Conservation (phyloP, 2,329 filamentous ascomycete genomes). For the Sporothrix dimorphospora region DNA sequence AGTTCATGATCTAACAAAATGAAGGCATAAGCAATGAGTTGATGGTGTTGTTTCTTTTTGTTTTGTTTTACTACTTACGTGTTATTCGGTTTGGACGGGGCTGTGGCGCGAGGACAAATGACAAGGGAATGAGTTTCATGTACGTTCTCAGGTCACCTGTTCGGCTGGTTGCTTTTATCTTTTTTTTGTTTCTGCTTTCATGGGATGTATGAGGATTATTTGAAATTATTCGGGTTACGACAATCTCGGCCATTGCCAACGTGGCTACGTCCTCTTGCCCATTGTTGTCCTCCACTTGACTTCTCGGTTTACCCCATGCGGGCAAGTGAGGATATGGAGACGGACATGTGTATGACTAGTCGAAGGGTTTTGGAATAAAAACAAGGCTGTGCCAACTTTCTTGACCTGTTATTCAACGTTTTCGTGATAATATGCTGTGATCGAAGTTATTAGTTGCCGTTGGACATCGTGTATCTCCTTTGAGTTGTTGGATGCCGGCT, state of each 20-base stretch:
- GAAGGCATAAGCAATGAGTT: slow-evolving; percentile 26
- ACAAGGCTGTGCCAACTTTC: slow-evolving; percentile 5
- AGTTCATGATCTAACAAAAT: neutral
- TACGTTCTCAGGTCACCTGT: slow-evolving; percentile 31
- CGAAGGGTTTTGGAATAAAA: slow-evolving; percentile 10
- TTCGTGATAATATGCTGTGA: too few species aligned
- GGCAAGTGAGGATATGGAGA: neutral
- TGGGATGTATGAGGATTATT: slow-evolving; percentile 32
- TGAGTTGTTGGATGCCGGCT: too few species aligned
- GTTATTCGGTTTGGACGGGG: slow-evolving; percentile 32
- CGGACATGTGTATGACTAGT: slow-evolving; percentile 27
- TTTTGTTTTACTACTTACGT: slow-evolving; percentile 30
- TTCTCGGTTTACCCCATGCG: neutral
- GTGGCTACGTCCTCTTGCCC: slow-evolving; percentile 9
- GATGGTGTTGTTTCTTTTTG: slow-evolving; percentile 17
- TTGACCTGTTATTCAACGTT: neutral
- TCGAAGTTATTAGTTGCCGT: neutral
- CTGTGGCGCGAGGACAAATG: slow-evolving; percentile 34
- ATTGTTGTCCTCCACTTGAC: neutral
- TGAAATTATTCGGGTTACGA: slow-evolving; percentile 32
- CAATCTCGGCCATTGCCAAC: slow-evolving; percentile 22
- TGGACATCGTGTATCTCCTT: too few species aligned
- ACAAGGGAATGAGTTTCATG: slow-evolving; percentile 33
- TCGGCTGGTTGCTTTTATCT: slow-evolving; percentile 28
- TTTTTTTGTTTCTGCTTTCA: slow-evolving; percentile 33